A percentile compares a stretch with the other conserved stretches of the same genome.
Evolutionary conservation across 2,329 filamentous ascomycete genomes (phyloP).

Genomic region (Elsinoe arachidis): DNA sequence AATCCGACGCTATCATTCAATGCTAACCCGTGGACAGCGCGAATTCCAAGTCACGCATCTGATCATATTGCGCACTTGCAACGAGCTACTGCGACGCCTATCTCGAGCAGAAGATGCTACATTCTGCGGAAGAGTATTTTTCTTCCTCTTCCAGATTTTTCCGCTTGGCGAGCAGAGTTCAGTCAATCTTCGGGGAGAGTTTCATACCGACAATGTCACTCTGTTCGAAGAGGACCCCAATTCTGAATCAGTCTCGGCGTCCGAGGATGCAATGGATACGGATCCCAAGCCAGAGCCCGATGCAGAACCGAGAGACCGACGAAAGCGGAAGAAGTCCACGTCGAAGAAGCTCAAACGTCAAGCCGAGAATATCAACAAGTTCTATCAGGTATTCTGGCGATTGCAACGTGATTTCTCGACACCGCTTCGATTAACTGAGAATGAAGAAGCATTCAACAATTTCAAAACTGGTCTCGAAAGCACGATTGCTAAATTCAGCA

Average conservation of each 20-base stretch:
- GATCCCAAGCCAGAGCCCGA: slow-evolving; percentile 17
- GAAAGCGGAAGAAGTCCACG: background rate
- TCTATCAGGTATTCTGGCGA: slow-evolving; percentile 93
- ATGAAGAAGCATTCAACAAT: slow-evolving; percentile 54
- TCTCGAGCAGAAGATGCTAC: slow-evolving; percentile 96
- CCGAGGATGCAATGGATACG: slow-evolving; percentile 16
- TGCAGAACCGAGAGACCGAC: slow-evolving; percentile 24
- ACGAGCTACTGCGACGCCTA: slow-evolving; percentile 83
- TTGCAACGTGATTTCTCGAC: slow-evolving; percentile 88
- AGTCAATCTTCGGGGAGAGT: slow-evolving; percentile 91
- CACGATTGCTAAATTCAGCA: slow-evolving; percentile 68
- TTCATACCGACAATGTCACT: slow-evolving; percentile 90
- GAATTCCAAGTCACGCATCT: slow-evolving; percentile 77
- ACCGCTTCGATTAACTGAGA: slow-evolving; percentile 67
- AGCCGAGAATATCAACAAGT: slow-evolving; percentile 53
- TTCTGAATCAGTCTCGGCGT: background rate
- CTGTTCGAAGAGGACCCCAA: slow-evolving; percentile 57
- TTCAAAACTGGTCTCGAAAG: slow-evolving; percentile 56
- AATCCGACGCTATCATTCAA: background rate
- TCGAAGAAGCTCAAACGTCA: slow-evolving; percentile 20
- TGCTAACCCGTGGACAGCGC: slow-evolving; percentile 30
- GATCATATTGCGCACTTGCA: slow-evolving; percentile 86
- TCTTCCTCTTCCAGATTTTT: slow-evolving; percentile 97
- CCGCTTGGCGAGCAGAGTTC: slow-evolving; percentile 94
- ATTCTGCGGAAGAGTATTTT: slow-evolving; percentile 95